A percentile compares a stretch with the other conserved stretches of the same genome.
phyloP scores from a whole-genome alignment of 192 early-diverging fungal genomes.

The Rhizophlyctis rosea region DNA sequence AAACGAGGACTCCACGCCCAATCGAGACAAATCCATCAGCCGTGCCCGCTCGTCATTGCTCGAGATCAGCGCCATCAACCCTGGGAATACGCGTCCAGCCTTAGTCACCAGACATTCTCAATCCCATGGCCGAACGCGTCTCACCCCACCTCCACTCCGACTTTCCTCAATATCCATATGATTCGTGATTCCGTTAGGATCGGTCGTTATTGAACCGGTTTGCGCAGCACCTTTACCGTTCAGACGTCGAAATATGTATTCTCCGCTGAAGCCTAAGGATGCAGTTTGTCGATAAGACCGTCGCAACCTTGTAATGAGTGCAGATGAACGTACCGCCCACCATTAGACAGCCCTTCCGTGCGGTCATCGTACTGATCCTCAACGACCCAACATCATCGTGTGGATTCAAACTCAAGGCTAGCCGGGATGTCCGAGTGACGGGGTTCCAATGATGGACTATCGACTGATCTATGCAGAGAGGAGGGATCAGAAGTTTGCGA shows the following conservation, averaged over 20 bases:
- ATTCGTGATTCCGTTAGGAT: constrained; percentile 59
- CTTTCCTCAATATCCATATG: constrained; percentile 50
- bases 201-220: constrained; percentile 35
- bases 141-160: constrained; percentile 38
- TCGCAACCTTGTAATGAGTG: no score
- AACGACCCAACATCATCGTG: constrained; percentile 25
- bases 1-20: constrained; percentile 33
- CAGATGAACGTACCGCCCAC: constrained; percentile 53
- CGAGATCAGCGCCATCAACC: constrained; percentile 57
- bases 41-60: constrained; percentile 53
- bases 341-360: constrained; percentile 36
- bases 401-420: constrained; percentile 13
- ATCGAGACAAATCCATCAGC: constrained; percentile 45
- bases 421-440: background rate
- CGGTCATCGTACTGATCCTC: constrained; percentile 52
- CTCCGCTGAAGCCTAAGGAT: constrained; percentile 12
- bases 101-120: background rate
- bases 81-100: background rate
- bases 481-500: background rate
- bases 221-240: background rate
- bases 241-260: constrained; percentile 7
- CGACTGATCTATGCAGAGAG: constrained; percentile 5
- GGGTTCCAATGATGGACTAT: constrained; percentile 30
- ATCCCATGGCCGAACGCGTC: no score
- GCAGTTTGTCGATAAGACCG: no score